Evolutionary conservation across 2,329 filamentous ascomycete genomes (phyloP).

Genomic region (Eutypa lata): DNA sequence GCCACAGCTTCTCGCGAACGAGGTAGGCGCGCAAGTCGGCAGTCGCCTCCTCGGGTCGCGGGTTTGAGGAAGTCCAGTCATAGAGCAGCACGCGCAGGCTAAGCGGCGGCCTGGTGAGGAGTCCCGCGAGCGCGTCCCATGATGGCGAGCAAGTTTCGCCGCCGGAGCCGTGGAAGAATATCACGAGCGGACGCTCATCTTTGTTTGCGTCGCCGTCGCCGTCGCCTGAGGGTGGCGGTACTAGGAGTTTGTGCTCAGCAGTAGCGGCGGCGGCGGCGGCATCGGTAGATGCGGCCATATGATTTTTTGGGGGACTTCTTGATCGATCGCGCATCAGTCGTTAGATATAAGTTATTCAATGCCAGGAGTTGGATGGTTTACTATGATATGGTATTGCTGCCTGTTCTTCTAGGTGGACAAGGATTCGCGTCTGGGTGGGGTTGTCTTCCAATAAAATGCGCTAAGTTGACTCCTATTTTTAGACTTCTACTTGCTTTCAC

Average conservation of each 20-base stretch:
- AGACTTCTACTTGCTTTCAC: no score
- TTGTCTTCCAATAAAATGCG: no score
- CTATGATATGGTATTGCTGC: no score
- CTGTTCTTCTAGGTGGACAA: no score
- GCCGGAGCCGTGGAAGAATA: slow-evolving; percentile 29
- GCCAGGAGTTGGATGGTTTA: no score
- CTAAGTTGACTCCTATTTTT: no score
- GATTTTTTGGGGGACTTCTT: not conserved
- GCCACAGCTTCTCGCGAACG: not conserved
- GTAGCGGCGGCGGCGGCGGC: no score
- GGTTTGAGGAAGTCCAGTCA: slow-evolving; percentile 16
- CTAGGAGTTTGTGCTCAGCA: not conserved
- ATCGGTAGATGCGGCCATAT: not conserved
- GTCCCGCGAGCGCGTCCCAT: slow-evolving; percentile 19
- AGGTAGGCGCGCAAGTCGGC: slow-evolving; percentile 16
- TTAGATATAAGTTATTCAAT: no score
- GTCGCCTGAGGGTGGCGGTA: not conserved
- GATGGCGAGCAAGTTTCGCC: slow-evolving; percentile 22
- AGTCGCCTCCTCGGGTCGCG: slow-evolving; percentile 10
- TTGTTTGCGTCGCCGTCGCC: not conserved
- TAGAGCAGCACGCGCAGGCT: slow-evolving; percentile 20
- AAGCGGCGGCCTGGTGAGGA: slow-evolving; percentile 6
- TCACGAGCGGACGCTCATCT: slow-evolving; percentile 18
- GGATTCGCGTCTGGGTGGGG: no score
- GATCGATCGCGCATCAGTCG: no score